phyloP scores from a whole-genome alignment of 192 early-diverging fungal species.

The Mortierella claussenii region DNA sequence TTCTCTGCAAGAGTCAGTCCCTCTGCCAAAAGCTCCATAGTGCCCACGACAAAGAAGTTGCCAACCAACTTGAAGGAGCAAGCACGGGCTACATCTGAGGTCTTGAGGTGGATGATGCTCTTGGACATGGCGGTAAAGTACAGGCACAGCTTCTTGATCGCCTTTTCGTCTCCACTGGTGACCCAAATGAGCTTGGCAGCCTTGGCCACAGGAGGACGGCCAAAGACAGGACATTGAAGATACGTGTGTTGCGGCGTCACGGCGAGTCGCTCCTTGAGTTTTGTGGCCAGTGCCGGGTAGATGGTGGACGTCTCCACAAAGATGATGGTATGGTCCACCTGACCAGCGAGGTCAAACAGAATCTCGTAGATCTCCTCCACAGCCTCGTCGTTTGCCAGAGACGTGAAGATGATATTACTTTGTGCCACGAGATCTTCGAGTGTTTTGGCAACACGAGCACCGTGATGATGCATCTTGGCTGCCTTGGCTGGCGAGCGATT shows the following conservation, averaged over 20 bases:
- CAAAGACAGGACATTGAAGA: conserved; percentile 61
- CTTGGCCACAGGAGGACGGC: conserved; percentile 36
- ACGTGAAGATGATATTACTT: conserved; percentile 72
- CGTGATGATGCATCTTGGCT: conserved; percentile 54
- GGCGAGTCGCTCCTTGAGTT: conserved; percentile 44
- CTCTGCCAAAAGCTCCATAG: conserved; percentile 72
- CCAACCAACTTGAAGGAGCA: conserved; percentile 71
- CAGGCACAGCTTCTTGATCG: conserved; percentile 43
- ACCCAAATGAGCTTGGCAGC: conserved; percentile 45
- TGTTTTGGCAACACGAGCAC: conserved; percentile 54
- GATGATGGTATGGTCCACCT: conserved; percentile 52
- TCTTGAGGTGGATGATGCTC: conserved; percentile 49
- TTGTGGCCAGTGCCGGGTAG: conserved; percentile 53
- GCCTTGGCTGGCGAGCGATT: conserved; percentile 69
- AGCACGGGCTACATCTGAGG: conserved; percentile 57
- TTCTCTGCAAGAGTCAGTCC: conserved; percentile 71
- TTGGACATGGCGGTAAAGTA: conserved; percentile 49
- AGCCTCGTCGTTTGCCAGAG: conserved; percentile 66
- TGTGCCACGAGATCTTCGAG: conserved; percentile 54
- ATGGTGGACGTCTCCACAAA: conserved; percentile 76
- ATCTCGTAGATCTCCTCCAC: conserved; percentile 60
- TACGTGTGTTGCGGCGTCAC: conserved; percentile 33
- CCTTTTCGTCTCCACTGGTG: conserved; percentile 39
- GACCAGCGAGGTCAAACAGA: conserved; percentile 53
- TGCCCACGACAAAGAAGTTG: conserved; percentile 70